phyloP scores from a whole-genome alignment of 306 rosid species.

The Lathyrus sativus region DNA sequence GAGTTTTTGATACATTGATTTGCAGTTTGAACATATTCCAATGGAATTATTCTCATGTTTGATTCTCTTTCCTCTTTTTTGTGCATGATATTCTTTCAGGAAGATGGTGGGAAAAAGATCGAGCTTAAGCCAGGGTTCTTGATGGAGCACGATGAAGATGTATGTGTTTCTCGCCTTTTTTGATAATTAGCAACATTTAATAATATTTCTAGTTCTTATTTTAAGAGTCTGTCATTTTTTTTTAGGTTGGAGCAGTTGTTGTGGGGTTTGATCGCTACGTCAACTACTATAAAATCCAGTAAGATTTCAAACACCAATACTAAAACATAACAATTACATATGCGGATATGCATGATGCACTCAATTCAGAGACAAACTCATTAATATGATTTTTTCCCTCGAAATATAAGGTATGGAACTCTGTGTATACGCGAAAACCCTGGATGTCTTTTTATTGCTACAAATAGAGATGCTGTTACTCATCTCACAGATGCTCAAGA shows the following conservation, averaged over 20 bases:
- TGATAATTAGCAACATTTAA: conserved; percentile 3
- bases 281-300: conserved; percentile 98
- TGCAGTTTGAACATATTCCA: not conserved
- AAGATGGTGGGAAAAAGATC: conserved; percentile 89
- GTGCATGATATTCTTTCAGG: conserved; percentile 48
- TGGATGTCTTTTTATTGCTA: conserved; percentile 97
- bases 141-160: conserved; percentile 91
- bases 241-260: conserved; percentile 95
- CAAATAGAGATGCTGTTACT: conserved; percentile 97
- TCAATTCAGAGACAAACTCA: conserved; percentile 19
- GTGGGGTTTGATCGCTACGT: conserved; percentile 98
- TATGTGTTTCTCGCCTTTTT: conserved; percentile 45
- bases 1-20: not conserved
- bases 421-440: conserved; percentile 98
- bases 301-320: conserved; percentile 51
- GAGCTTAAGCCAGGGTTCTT: conserved; percentile 92
- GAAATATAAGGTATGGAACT: conserved; percentile 75
- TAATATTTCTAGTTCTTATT: conserved; percentile 8
- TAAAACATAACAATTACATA: conserved; percentile 20
- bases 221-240: conserved; percentile 34
- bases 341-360: not conserved
- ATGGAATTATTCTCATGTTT: conserved; percentile 13
- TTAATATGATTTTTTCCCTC: conserved; percentile 12
- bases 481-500: conserved; percentile 99
- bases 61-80: conserved; percentile 1